A percentile compares a stretch with the other conserved stretches of the same genome.
These are phyloP conservation scores for Echium plantagineum DNA, from an alignment of 257 asterid species.

Conservation along the genomic window DNA sequence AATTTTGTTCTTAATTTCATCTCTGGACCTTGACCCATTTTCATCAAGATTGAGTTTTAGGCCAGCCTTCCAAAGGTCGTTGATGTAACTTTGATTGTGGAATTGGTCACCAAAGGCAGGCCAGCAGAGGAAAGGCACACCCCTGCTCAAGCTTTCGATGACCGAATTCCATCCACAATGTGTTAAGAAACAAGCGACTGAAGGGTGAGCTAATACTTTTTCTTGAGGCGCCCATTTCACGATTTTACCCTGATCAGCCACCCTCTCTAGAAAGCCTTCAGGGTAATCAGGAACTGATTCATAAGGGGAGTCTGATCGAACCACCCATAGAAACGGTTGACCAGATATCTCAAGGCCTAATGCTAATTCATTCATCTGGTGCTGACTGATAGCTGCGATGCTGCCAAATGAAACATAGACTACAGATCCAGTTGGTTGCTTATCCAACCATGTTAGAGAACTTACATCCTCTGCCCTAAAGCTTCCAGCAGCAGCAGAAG, in stretches of 20 bases:
- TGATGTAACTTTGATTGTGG: constrained; percentile 25
- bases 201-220: constrained; percentile 23
- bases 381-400: constrained; percentile 24
- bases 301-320: constrained; percentile 21
- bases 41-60: constrained; percentile 20
- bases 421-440: constrained; percentile 19
- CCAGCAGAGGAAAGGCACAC: constrained; percentile 37
- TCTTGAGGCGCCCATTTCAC: constrained; percentile 40
- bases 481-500: constrained; percentile 9
- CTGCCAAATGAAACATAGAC: constrained; percentile 41
- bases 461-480: constrained; percentile 23
- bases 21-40: constrained; percentile 21
- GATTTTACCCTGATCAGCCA: constrained; percentile 19
- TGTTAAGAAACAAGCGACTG: constrained; percentile 24
- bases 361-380: constrained; percentile 31
- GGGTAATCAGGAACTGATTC: constrained; percentile 21
- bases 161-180: constrained; percentile 46
- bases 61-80: constrained; percentile 33
- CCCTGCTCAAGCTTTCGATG: constrained; percentile 20
- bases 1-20: constrained; percentile 29
- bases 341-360: constrained; percentile 34
- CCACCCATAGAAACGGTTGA: constrained; percentile 33
- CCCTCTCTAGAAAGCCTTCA: constrained; percentile 22
- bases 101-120: constrained; percentile 30
- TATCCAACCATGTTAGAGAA: constrained; percentile 30